Evolutionary conservation across 768 basidiomycete species (phyloP), one percentile per base, ranked within the genome.

Genomic region (Postia placenta): DNA sequence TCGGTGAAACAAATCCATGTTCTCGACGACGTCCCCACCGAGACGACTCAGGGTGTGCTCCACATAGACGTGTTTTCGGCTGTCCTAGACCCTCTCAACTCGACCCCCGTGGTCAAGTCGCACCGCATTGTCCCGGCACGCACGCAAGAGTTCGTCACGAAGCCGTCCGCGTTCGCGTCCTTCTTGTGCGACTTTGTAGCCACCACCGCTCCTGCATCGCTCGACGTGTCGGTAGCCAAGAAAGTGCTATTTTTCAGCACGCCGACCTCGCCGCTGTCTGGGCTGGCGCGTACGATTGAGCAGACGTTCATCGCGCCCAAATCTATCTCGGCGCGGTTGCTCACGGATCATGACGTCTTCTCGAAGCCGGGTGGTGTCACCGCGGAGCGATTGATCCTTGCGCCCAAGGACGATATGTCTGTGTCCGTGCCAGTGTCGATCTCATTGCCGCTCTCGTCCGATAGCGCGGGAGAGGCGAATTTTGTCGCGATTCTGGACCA

Each of bases 401-500:
- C 80, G 2, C 68, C 77, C 11, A 74, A 74, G 52, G 62, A 60
- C 2, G 65, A 60, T 2, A 56, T 58, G 14, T 53, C 63, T 11
- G 68, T 69, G 22, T 64, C 67, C 51, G 45, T 80, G 15, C 84
- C 89, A 15, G 59, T 87, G 38, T 69, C 80, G 35, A 55, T 78
- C 49, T 58, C 72, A 30, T 57, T 92, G 53, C 81, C 88, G 52
- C 64, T 92, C 26, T 74, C 74, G 23, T 58, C 66, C 20, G 58
- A 62, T 6, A 72, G 70, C 47, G 45, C 57, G 6, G 80, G 80
- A 17, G 67, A 70, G 42, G 74, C 79, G 1, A 85, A 91, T 67
- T 87, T 92, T 62, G 62, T 85, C 37, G 83, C 80, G 49, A 67
- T 97, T 27, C 70, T 92, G 33, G 90, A 94, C 51, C 79, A 86